Evolutionary conservation across 2,329 filamentous ascomycete genomes (phyloP).

Genomic region (Arthrobotrys pseudoclavata): DNA sequence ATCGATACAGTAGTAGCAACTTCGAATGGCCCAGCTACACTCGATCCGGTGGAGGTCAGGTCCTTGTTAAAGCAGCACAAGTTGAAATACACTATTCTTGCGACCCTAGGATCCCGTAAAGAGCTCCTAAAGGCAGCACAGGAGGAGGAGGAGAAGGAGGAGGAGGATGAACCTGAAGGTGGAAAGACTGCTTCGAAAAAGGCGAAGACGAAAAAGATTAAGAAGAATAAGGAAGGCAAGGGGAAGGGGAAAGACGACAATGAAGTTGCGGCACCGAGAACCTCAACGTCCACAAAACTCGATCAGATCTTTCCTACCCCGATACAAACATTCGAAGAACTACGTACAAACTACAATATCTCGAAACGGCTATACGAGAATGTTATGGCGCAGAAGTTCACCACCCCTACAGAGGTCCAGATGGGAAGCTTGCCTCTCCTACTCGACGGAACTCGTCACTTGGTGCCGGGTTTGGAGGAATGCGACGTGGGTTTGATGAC

Average conservation of each 20-base stretch:
- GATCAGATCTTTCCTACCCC: conserved; percentile 82
- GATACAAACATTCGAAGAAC: conserved; percentile 79
- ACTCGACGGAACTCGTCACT: conserved; percentile 72
- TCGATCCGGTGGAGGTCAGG: conserved; percentile 74
- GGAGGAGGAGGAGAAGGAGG: conserved; percentile 61
- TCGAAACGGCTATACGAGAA: conserved; percentile 82
- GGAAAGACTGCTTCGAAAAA: conserved; percentile 66
- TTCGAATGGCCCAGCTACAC: conserved; percentile 64
- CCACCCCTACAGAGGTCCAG: conserved; percentile 92
- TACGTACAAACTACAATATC: conserved; percentile 78
- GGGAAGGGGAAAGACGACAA: conserved; percentile 69
- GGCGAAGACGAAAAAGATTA: conserved; percentile 67
- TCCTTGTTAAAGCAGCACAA: conserved; percentile 83
- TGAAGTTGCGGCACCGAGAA: conserved; percentile 67
- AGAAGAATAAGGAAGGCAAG: conserved; percentile 73
- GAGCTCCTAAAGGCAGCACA: conserved; percentile 62
- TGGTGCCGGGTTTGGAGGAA: conserved; percentile 64
- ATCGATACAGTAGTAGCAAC: conserved; percentile 63
- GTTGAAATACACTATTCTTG: conserved; percentile 85
- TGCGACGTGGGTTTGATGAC: conserved; percentile 80
- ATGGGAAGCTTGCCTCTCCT: conserved; percentile 86
- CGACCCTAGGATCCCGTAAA: conserved; percentile 66
- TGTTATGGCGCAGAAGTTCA: conserved; percentile 85
- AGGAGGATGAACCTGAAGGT: not conserved
- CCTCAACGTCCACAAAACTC: conserved; percentile 68